A percentile compares a stretch with the other conserved stretches of the same genome.
Conservation (phyloP, 306 rosid genomes). For the Prunus mira region DNA sequence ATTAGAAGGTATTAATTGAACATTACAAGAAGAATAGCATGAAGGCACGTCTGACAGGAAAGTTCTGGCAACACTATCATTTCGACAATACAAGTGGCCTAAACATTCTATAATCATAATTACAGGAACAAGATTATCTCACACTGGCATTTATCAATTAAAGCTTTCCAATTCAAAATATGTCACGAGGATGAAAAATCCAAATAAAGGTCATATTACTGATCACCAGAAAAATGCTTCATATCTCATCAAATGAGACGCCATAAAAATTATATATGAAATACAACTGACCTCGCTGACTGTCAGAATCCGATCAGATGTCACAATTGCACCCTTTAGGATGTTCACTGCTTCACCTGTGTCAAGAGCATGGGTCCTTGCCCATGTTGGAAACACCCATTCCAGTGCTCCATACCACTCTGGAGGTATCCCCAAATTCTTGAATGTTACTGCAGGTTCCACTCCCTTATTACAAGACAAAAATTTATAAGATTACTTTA, state of each 20-base stretch:
- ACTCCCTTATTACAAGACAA: slow-evolving; percentile 60
- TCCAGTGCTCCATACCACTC: slow-evolving; percentile 85
- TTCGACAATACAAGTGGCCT: slow-evolving; percentile 5
- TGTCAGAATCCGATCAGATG: slow-evolving; percentile 79
- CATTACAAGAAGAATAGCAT: slow-evolving; percentile 2
- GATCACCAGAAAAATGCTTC: slow-evolving; percentile 10
- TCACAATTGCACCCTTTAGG: slow-evolving; percentile 85
- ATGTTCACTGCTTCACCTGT: slow-evolving; percentile 83
- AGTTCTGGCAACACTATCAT: background rate
- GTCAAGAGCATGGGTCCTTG: slow-evolving; percentile 92
- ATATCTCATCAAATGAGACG: slow-evolving; percentile 18
- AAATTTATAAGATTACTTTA: background rate
- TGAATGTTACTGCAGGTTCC: slow-evolving; percentile 67
- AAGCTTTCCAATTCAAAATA: background rate
- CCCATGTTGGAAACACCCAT: slow-evolving; percentile 92
- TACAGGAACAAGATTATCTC: background rate
- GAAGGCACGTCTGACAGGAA: slow-evolving; percentile 9
- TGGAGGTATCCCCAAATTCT: slow-evolving; percentile 70
- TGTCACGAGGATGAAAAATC: background rate
- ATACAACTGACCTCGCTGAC: slow-evolving; percentile 70
- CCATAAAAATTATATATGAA: slow-evolving; percentile 13
- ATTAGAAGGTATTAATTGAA: slow-evolving; percentile 17
- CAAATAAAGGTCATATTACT: background rate
- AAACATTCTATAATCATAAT: background rate
- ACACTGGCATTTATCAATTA: background rate